Conservation (phyloP, 768 basidiomycete genomes). For the Russula dissimulans region DNA sequence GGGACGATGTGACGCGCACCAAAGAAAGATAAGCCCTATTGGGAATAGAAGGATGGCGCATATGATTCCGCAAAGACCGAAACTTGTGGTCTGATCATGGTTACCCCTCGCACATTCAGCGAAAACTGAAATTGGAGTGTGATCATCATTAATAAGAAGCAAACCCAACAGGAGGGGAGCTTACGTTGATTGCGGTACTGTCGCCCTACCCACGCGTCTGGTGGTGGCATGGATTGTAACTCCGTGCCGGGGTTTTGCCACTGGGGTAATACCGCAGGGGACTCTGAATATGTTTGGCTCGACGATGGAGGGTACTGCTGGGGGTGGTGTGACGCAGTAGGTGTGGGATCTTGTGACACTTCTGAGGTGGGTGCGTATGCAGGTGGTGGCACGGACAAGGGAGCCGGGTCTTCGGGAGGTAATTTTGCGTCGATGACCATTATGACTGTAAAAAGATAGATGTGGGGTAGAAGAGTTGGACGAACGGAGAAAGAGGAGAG, state of each 20-base stretch:
- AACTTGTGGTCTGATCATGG: slow-evolving; percentile 23
- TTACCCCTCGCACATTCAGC: slow-evolving; percentile 26
- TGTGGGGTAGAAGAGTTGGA: not conserved
- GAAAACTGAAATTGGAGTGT: slow-evolving; percentile 10
- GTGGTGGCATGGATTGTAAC: not conserved
- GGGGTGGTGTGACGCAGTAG: not conserved
- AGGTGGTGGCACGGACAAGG: slow-evolving; percentile 4
- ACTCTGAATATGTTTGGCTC: not conserved
- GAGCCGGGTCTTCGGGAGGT: slow-evolving; percentile 1
- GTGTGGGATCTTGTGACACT: not conserved
- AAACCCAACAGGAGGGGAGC: not conserved
- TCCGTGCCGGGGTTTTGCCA: slow-evolving; percentile 1
- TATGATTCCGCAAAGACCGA: slow-evolving; percentile 27
- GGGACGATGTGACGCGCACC: slow-evolving; percentile 14
- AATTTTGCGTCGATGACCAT: slow-evolving; percentile 19
- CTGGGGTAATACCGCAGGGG: not conserved
- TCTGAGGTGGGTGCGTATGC: slow-evolving; percentile 7
- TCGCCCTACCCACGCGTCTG: slow-evolving; percentile 7
- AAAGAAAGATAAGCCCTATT: slow-evolving; percentile 23
- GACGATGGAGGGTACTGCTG: slow-evolving; percentile 9
- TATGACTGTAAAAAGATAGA: not conserved
- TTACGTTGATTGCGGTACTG: slow-evolving; percentile 20
- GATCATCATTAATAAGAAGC: not conserved
- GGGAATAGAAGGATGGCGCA: slow-evolving; percentile 25
- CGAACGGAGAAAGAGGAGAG: not conserved